Evolutionary conservation across 352 stramenopile species (phyloP), one percentile per base, ranked within the genome.

Genomic region (Phytopythium mirpurense): DNA sequence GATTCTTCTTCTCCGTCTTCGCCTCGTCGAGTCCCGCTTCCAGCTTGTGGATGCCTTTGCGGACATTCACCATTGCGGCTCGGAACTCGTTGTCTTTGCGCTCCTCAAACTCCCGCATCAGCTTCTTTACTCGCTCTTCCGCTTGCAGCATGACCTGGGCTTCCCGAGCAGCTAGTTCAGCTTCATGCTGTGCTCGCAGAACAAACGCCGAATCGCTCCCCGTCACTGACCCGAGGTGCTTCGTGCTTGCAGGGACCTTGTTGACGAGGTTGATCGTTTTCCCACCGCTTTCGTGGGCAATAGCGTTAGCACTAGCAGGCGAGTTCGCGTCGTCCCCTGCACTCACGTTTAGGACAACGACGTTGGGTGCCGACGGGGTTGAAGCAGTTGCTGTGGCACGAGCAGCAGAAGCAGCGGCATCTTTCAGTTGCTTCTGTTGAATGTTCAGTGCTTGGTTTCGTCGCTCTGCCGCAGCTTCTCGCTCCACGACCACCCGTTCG

Each of bases 41-140:
- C 16, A 90, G 60, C 51, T 88, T 90, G 19, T 84, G 77, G 48
- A 88, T 88, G 0, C 77, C 78, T 44, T 80, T 86, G 12, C 80
- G 67, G 32, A 90, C 72, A 38, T 84, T 90, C 4, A 83, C 75
- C 77, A 90, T 88, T 1, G 75, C 80, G 24, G 72, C 68, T 1
- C 75, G 71, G 36, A 88, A 74, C 49, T 90, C 80, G 26, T 60
- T 63, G 38, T 88, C 77, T 49, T 90, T 90, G 14, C 67, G 62
- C 19, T 76, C 63, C 56, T 88, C 68, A 14, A 83, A 86, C n/a
- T 90, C 72, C 9, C 68, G 57, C 31, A 86, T 70, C 2, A 76
- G 56, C 23, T 72, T 74, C 44, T 88, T 73, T 10, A 85, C 35
- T 6, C 63, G 54, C 44, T 86, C 69, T 47, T 90, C 77, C 1